phyloP scores from a whole-genome alignment of 2,329 filamentous ascomycete species.

The Colletotrichum gloeosporioides region DNA sequence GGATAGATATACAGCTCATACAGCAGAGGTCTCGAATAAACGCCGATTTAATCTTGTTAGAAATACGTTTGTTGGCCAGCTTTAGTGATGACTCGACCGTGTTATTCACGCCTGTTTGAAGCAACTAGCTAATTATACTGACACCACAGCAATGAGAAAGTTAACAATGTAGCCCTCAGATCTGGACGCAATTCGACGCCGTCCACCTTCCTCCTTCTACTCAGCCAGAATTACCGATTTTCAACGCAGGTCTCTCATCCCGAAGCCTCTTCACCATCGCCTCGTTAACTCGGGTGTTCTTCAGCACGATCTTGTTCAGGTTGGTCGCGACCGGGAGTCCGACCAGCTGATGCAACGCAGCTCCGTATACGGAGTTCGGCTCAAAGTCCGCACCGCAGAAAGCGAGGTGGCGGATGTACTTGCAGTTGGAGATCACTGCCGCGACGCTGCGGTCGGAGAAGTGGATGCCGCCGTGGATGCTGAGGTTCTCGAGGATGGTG shows the following conservation, averaged over 20 bases:
- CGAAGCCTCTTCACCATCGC: background rate
- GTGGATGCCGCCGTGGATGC: background rate
- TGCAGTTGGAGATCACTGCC: background rate
- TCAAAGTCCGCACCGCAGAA: background rate
- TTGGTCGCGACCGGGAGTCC: background rate
- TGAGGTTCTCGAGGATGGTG: background rate
- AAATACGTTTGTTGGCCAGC: background rate
- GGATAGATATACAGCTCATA: constrained; percentile 7
- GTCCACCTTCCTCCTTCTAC: too few relatives aligned
- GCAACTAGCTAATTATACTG: background rate
- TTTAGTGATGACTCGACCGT: background rate
- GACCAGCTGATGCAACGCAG: background rate
- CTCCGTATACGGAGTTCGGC: background rate
- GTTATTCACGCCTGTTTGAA: background rate
- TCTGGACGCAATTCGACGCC: too few relatives aligned
- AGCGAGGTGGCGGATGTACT: background rate
- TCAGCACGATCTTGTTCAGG: background rate
- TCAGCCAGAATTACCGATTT: background rate
- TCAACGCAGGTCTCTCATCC: background rate
- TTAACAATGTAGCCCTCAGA: too few relatives aligned
- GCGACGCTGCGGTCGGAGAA: background rate
- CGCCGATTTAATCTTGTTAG: background rate
- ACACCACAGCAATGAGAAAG: background rate
- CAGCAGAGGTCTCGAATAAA: constrained; percentile 7
- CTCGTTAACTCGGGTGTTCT: background rate